A percentile compares a stretch with the other conserved stretches of the same genome.
phyloP scores from a whole-genome alignment of 805 yeast species.

The Nakazawaea ambrosiae region DNA sequence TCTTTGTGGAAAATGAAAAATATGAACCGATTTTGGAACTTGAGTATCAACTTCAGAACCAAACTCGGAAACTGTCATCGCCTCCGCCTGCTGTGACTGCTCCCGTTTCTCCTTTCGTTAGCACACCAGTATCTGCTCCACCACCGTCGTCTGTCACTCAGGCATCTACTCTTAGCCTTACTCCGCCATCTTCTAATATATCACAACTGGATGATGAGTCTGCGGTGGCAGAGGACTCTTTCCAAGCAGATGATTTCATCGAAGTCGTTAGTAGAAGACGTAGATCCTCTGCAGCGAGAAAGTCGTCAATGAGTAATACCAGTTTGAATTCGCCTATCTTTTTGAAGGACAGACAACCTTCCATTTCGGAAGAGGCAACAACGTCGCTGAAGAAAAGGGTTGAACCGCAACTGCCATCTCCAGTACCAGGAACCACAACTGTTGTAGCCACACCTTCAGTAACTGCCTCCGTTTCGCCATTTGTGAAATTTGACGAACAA shows the following conservation, averaged over 20 bases:
- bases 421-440: background rate
- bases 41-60: too few relatives aligned
- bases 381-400: background rate
- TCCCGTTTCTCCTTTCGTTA: background rate
- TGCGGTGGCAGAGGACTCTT: conserved; percentile 21
- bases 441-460: background rate
- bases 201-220: conserved; percentile 13
- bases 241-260: conserved; percentile 26
- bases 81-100: conserved; percentile 2
- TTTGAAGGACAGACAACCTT: background rate
- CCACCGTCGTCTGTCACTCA: conserved; percentile 2
- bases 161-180: background rate
- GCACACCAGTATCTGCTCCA: background rate
- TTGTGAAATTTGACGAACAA: background rate
- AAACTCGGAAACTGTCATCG: conserved; percentile 3
- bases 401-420: background rate
- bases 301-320: background rate
- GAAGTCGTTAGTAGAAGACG: conserved; percentile 25
- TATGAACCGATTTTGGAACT: conserved; percentile 31
- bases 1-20: conserved; percentile 27
- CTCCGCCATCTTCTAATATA: background rate
- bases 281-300: conserved; percentile 18
- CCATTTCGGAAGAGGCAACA: background rate
- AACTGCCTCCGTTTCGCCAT: background rate
- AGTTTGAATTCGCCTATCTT: background rate